Percentiles rank a stretch among this genome's conserved stretches.
Evolutionary conservation across 2,329 filamentous ascomycete genomes (phyloP).

Genomic region (Tolypocladium pustulatum): DNA sequence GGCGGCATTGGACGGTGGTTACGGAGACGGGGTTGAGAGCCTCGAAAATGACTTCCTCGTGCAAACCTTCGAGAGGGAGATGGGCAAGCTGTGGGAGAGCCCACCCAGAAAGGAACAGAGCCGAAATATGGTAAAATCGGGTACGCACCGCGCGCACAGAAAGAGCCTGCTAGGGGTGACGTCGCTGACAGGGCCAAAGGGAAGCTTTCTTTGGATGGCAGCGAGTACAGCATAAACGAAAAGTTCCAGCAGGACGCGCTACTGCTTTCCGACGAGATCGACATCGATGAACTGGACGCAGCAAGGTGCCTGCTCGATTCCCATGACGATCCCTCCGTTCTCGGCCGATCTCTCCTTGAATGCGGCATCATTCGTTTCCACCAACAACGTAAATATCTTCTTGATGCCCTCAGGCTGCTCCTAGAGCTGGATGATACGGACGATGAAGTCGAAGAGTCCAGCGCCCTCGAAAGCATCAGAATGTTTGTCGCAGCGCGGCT

Average conservation of each 20-base stretch:
- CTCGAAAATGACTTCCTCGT: constrained; percentile 62
- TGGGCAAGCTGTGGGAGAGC: constrained; percentile 67
- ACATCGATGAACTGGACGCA: constrained; percentile 82
- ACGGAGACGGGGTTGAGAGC: constrained; percentile 48
- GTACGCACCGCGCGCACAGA: constrained; percentile 29
- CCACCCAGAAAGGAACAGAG: constrained; percentile 64
- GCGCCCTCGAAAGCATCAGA: constrained; percentile 20
- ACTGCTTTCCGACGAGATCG: constrained; percentile 75
- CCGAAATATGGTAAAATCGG: constrained; percentile 58
- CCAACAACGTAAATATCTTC: constrained; percentile 68
- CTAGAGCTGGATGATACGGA: constrained; percentile 51
- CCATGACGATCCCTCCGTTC: constrained; percentile 53
- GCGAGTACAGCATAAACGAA: constrained; percentile 72
- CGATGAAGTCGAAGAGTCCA: constrained; percentile 38
- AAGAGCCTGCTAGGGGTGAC: neutral
- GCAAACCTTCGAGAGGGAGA: constrained; percentile 58
- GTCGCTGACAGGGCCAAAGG: constrained; percentile 37
- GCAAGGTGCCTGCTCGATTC: constrained; percentile 67
- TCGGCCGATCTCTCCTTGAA: constrained; percentile 65
- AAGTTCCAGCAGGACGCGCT: constrained; percentile 78
- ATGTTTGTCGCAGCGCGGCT: constrained; percentile 23
- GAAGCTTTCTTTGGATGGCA: constrained; percentile 61
- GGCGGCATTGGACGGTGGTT: constrained; percentile 60
- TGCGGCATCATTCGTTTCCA: constrained; percentile 83
- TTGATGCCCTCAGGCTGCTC: constrained; percentile 75